Base-by-base conservation (phyloP, 352 stramenopile species). In the Phytophthora idaei region DNA sequence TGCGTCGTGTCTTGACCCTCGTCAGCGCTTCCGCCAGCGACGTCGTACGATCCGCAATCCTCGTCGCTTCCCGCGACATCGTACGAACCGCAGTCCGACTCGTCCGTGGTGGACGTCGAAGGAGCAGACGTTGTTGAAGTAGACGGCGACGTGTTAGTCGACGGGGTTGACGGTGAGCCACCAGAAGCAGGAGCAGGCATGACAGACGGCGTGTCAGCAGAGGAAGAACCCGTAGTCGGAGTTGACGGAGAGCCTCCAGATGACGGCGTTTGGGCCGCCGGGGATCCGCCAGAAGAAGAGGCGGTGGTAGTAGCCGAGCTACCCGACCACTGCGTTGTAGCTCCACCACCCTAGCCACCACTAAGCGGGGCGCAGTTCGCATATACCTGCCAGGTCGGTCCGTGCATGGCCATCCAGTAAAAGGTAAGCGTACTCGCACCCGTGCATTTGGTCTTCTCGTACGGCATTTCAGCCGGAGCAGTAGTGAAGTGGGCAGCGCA, bases 361-460 rank as follows among this genome's bases (percentile, higher is more conserved):
- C 41, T 62, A 7, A 70, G 46, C 12, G 48, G 28, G 7, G 48
- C 48, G 15, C 27, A 55, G 29, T 82, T 81, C 1, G 65, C 79
- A 57, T 86, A 86, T 8, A 82, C 53, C 51, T 86, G 77, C 75
- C 77, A 86, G 7, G 62, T 61, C 5, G 64, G 61, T 32, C 67
- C 49, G 59, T 86, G 78, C 61, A 86, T 45, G 1, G 75, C 73
- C 17, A 86, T 62, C 78, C 78, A 83, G 59, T 78, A 76, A 17
- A 67, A 72, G 29, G 61, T 73, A 11, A 84, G 61, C 58, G 71
- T 58, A 36, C 57, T 65, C 8, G 5, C 63, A 9, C 59, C 12
- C 57, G 61, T 0, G 52, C 73, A 84, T n/a, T 71, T 68, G 34
- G 56, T 53, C 47, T 74, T 69, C 9, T 87, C 73, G 46, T 81